These are phyloP conservation scores for Coemansia sp. DNA, from an alignment of 192 early-diverging fungal genomes.

Conservation along the genomic window DNA sequence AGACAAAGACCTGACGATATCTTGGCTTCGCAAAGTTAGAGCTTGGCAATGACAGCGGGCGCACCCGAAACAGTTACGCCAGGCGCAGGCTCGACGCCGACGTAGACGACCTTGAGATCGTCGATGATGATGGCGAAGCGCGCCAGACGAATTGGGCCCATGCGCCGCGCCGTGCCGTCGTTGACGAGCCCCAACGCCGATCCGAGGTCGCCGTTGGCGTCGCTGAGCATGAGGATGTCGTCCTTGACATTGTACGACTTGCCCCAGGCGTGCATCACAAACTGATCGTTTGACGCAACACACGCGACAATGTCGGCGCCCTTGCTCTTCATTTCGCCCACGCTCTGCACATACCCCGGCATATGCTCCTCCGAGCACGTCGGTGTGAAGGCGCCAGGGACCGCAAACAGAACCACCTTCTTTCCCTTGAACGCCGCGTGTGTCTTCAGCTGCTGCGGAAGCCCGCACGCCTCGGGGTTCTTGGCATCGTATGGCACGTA, in stretches of 20 bases:
- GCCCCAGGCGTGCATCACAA: conserved; percentile 61
- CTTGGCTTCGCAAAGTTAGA: conserved; percentile 27
- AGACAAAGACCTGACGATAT: no score
- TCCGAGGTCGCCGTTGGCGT: conserved; percentile 70
- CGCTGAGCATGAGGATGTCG: conserved; percentile 66
- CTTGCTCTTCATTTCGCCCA: conserved; percentile 62
- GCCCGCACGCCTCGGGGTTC: conserved; percentile 55
- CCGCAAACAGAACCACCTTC: conserved; percentile 62
- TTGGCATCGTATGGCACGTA: conserved; percentile 55
- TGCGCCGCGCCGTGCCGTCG: conserved; percentile 60
- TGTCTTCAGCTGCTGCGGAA: conserved; percentile 47
- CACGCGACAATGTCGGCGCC: conserved; percentile 72
- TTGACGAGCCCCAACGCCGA: conserved; percentile 65
- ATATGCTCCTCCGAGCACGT: conserved; percentile 68
- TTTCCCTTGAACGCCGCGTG: conserved; percentile 55
- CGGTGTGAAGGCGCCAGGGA: conserved; percentile 68
- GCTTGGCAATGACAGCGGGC: conserved; percentile 59
- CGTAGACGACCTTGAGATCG: conserved; percentile 68
- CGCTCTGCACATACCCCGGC: conserved; percentile 62
- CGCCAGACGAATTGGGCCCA: conserved; percentile 67
- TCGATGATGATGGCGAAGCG: conserved; percentile 74
- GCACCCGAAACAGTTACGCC: conserved; percentile 64
- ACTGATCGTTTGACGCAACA: conserved; percentile 62
- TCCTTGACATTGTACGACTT: conserved; percentile 51
- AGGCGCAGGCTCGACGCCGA: conserved; percentile 66